Evolutionary conservation across 345 rosid genomes (phyloP).

Genomic region (Eucalyptus sideroxylon): DNA sequence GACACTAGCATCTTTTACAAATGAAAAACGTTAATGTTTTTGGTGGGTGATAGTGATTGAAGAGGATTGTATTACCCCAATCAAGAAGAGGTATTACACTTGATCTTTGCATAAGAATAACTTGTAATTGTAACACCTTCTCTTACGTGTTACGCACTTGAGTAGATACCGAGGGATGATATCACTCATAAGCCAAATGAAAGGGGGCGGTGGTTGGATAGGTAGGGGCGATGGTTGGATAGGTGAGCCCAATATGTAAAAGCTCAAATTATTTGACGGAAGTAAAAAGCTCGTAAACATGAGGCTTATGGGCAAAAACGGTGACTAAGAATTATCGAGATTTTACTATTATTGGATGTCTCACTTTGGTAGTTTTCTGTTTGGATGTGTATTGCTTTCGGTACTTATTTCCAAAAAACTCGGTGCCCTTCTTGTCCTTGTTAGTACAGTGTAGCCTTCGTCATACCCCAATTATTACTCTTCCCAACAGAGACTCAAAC

Average conservation of each 20-base stretch:
- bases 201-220: fast-evolving
- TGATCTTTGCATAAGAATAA: neutral
- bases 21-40: neutral
- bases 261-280: too few species aligned
- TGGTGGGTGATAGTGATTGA: too few species aligned
- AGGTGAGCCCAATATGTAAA: too few species aligned
- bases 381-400: neutral
- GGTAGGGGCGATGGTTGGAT: too few species aligned
- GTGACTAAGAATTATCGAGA: neutral
- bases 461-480: neutral
- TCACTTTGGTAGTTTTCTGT: neutral
- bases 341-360: neutral
- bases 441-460: neutral
- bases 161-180: neutral
- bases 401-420: neutral
- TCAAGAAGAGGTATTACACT: neutral
- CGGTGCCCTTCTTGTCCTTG: neutral
- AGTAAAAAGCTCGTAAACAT: too few species aligned
- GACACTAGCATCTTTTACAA: neutral
- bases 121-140: neutral
- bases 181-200: too few species aligned
- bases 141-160: neutral
- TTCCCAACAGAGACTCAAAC: neutral
- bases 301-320: neutral
- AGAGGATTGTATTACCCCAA: neutral